phyloP scores from a whole-genome alignment of 495 filamentous ascomycete genomes.

The Amniculicola lignicola region DNA sequence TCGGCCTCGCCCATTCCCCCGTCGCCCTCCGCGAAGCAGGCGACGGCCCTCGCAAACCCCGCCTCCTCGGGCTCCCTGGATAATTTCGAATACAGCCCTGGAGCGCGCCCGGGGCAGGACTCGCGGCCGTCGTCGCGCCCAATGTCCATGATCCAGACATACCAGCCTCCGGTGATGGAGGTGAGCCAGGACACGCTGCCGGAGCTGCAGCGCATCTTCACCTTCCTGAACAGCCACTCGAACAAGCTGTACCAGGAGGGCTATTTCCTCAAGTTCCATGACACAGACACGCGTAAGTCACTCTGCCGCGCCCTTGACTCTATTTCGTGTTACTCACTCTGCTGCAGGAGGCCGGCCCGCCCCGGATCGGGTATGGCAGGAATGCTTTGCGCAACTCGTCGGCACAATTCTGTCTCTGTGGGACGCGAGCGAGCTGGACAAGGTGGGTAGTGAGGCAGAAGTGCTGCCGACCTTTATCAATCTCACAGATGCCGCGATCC shows the following conservation, averaged over 20 bases:
- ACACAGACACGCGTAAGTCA: constrained; percentile 78
- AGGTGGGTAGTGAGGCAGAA: constrained; percentile 75
- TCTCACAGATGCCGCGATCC: constrained; percentile 92
- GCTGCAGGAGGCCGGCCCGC: constrained; percentile 76
- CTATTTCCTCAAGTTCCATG: constrained; percentile 93
- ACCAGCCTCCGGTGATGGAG: constrained; percentile 84
- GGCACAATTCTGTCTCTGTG: constrained; percentile 93
- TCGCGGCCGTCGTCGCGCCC: constrained; percentile 53
- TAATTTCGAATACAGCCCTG: constrained; percentile 13
- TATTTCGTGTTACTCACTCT: constrained; percentile 33
- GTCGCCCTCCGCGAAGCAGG: constrained; percentile 20
- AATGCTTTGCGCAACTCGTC: constrained; percentile 96
- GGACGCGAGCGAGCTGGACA: constrained; percentile 92
- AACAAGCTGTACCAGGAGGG: constrained; percentile 98
- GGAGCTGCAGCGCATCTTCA: constrained; percentile 91
- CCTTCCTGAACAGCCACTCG: constrained; percentile 86
- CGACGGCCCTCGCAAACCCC: constrained; percentile 7
- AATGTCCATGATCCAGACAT: constrained; percentile 68
- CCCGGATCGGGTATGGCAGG: constrained; percentile 83
- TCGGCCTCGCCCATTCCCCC: constrained; percentile 24
- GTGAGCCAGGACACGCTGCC: constrained; percentile 79
- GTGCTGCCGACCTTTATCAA: constrained; percentile 95
- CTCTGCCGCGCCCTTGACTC: neutral
- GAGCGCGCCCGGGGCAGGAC: constrained; percentile 30
- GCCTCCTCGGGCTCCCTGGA: constrained; percentile 28